These are phyloP conservation scores for Neospermospora avenae DNA, from an alignment of 2,329 filamentous ascomycete species.

Conservation along the genomic window DNA sequence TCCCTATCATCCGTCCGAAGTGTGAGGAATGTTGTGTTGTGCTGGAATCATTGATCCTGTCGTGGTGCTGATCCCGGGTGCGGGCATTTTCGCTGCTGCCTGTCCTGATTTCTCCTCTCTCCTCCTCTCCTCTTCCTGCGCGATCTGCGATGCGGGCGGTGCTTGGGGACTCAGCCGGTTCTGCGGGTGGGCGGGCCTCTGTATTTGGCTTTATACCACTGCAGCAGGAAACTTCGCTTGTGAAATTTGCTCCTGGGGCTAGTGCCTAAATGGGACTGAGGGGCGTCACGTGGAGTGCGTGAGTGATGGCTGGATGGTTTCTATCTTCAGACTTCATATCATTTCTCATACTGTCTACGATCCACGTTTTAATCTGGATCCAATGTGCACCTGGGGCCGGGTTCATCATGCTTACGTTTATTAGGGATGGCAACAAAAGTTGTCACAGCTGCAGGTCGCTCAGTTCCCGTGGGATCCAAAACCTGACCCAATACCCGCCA, in stretches of 20 bases:
- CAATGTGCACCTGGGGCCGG: neutral
- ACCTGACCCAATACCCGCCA: conserved; percentile 55
- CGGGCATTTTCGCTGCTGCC: conserved; percentile 9
- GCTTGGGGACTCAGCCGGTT: conserved; percentile 16
- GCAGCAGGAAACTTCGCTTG: conserved; percentile 22
- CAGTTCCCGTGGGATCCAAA: conserved; percentile 94
- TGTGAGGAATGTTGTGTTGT: neutral
- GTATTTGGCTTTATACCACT: conserved; percentile 37
- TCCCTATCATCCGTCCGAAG: neutral
- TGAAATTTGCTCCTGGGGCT: conserved; percentile 25
- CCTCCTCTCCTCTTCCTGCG: too few relatives aligned
- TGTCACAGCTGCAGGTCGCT: conserved; percentile 80
- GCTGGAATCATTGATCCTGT: neutral
- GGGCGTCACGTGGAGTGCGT: conserved; percentile 11
- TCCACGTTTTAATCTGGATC: too few relatives aligned
- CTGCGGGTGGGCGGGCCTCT: conserved; percentile 32
- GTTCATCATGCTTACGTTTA: conserved; percentile 27
- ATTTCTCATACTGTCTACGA: too few relatives aligned
- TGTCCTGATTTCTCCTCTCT: too few relatives aligned
- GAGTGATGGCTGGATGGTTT: neutral
- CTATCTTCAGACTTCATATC: conserved; percentile 1
- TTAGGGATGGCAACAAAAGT: conserved; percentile 91
- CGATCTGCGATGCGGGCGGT: conserved; percentile 21
- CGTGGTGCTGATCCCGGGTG: neutral
- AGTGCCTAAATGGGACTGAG: conserved; percentile 14